Evolutionary conservation across 108 stramenopile genomes (phyloP), one percentile per base, ranked within the genome.

Genomic region (Pelagomonas calceolata): DNA sequence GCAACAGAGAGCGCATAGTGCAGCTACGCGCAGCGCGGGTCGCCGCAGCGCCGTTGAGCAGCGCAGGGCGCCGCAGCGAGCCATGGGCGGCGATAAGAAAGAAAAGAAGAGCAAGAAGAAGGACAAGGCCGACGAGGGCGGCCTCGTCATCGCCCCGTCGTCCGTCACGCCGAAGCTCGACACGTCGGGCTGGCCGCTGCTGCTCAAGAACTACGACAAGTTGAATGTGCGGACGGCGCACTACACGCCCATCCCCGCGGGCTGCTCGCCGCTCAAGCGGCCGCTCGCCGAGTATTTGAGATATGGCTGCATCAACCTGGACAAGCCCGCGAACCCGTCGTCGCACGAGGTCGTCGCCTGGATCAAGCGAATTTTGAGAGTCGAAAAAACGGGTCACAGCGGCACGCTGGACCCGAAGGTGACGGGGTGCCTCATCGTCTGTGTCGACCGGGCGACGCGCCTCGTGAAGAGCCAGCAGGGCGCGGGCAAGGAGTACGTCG

Each of bases 371-470:
- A 99, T 99, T 73, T 83, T 99, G 15, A 86, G 99, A 31, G 97
- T 98, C 34, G 97, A 99, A 74, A 99, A 99, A 86, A 99, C 99
- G 43, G 99, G 99, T 35, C 99, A 99, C 76, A 90, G 88, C 45
- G 99, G 99, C 36, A 99, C 99, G 30, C 89, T 99, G 46, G 99
- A 99, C 82, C 99, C 99, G 32, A 99, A 99, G 84, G 99, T 99
- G 18, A 98, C 99, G 0, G 99, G 99, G 31, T 99, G 99, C 84
- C 82, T 99, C 64, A 99, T 99, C 76, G 99, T 99, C n/a, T 99
- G 99, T 80, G 86, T 99, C 71, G 95, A 99, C 84, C 89, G 99
- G 16, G 97, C 97, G 73, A 99, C 99, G 18, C 89, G 99, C 31
- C 79, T 99, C 36, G 99, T 97, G 75, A 98, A 99, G 86, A 91